These are phyloP conservation scores for Clavispora asparagi DNA, from an alignment of 805 yeast genomes.

Conservation along the genomic window DNA sequence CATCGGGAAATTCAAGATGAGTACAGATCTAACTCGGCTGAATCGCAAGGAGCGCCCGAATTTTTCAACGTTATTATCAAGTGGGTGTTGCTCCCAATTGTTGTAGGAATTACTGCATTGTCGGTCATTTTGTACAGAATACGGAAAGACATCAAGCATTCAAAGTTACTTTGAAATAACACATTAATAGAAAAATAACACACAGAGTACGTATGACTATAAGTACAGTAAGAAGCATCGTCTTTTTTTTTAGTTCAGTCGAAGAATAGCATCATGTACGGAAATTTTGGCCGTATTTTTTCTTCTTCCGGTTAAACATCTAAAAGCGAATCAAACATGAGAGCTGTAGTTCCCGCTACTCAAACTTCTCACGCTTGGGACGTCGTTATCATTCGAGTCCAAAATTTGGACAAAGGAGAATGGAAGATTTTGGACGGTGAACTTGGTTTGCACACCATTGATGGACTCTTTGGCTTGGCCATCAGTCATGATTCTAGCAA, in stretches of 20 bases:
- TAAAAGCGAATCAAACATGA: too few species aligned
- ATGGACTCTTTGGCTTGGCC: conserved; percentile 67
- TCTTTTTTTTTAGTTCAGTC: not conserved
- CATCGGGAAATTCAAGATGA: conserved; percentile 34
- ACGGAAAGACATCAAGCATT: conserved; percentile 58
- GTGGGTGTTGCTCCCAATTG: conserved; percentile 39
- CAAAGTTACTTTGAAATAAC: conserved; percentile 44
- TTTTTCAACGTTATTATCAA: conserved; percentile 22
- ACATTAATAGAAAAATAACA: not conserved
- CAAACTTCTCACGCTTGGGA: conserved; percentile 43
- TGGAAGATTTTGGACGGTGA: conserved; percentile 45
- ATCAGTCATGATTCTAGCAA: conserved; percentile 81
- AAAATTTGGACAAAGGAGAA: conserved; percentile 36
- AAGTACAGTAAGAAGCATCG: not conserved
- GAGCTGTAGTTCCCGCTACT: conserved; percentile 48
- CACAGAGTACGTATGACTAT: not conserved
- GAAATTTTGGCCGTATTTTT: too few species aligned
- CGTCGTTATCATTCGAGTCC: conserved; percentile 25
- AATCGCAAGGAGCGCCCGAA: conserved; percentile 13
- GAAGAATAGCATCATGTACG: too few species aligned
- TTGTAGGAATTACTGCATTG: conserved; percentile 35
- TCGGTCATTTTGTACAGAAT: conserved; percentile 46
- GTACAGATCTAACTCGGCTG: conserved; percentile 10
- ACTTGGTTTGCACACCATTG: conserved; percentile 68
- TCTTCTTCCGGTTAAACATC: too few species aligned